phyloP scores from a whole-genome alignment of 768 basidiomycete genomes.

The Lentinula lateritia region DNA sequence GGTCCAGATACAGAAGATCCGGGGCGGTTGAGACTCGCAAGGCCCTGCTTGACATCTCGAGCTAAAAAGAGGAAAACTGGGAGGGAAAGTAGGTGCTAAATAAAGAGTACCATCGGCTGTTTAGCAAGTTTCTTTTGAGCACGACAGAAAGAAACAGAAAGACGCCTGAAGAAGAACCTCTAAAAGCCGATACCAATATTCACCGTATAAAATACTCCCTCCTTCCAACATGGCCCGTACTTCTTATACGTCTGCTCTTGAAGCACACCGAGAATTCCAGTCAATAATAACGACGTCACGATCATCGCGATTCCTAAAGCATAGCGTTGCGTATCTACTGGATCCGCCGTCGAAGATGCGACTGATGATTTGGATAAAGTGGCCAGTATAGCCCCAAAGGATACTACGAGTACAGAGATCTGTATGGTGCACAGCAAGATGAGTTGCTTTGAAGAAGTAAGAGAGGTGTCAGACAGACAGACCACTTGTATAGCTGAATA shows the following conservation, averaged over 20 bases:
- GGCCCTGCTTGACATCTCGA: slow-evolving; percentile 49
- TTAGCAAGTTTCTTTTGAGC: background rate
- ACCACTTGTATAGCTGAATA: slow-evolving; percentile 64
- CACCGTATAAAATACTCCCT: slow-evolving; percentile 82
- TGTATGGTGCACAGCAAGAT: slow-evolving; percentile 17
- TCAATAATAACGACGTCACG: slow-evolving; percentile 57
- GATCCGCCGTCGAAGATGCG: slow-evolving; percentile 10
- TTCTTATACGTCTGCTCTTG: slow-evolving; percentile 72
- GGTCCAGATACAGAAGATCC: slow-evolving; percentile 22
- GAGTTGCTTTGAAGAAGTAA: background rate
- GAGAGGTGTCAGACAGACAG: slow-evolving; percentile 14
- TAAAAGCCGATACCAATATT: slow-evolving; percentile 11
- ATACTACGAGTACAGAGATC: slow-evolving; percentile 64
- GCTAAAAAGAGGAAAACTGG: slow-evolving; percentile 66
- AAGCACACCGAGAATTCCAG: slow-evolving; percentile 62
- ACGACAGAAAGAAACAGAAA: background rate
- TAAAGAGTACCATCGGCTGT: background rate
- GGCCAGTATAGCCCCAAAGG: slow-evolving; percentile 64
- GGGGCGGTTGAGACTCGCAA: slow-evolving; percentile 32
- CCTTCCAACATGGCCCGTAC: slow-evolving; percentile 79
- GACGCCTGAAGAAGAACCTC: background rate
- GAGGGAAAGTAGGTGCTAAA: slow-evolving; percentile 73
- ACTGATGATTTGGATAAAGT: slow-evolving; percentile 56
- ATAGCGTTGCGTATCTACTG: slow-evolving; percentile 42
- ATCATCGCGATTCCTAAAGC: slow-evolving; percentile 67